Evolutionary conservation across 495 filamentous ascomycete species (phyloP), one percentile per base, ranked within the genome.

Genomic region (Tuber magnatum): DNA sequence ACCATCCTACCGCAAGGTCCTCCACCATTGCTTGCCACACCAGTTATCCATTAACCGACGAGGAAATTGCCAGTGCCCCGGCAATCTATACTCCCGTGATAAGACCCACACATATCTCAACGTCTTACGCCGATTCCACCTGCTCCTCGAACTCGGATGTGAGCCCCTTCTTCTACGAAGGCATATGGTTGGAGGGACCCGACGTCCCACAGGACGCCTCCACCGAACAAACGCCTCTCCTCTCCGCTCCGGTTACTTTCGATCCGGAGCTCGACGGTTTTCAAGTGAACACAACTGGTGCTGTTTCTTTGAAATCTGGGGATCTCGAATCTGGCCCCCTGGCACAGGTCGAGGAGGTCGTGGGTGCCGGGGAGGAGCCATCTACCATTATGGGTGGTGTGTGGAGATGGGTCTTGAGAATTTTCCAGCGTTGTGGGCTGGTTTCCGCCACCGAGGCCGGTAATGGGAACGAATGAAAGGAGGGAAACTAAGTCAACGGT

Each of bases 121-220:
- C 14, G 0, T 35, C 56, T 28, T 35, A 65, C 6, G 56, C 56
- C 14, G 28, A 35, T 35, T 65, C 56, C 0, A 8, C 56, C 1
- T 35, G 56, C 56, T 65, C 56, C 56, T 65, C 56, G 12, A 65
- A 32, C 28, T 65, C 56, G 56, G 56, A 65, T 35, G 56, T 65
- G 56, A 65, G 56, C 56, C 56, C 56, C 14, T 65, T 65, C 56
- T 65, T 35, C 56, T 65, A 65, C 56, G 28, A 65, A 35, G 56
- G 56, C 28, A 35, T 65, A 35, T 65, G 56, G 56, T 20, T 65
- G 28, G 56, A 65, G 28, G 28, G 56, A 12, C 28, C 28, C 35
- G 56, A 65, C 56, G 4, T 12, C 0, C 56, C 56, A 18, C 56
- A 65, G 28, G 28, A 18, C 28, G 56, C 12, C 12, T 18, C 14